Conservation (phyloP, 345 rosid species). For the Aegle marmelos region DNA sequence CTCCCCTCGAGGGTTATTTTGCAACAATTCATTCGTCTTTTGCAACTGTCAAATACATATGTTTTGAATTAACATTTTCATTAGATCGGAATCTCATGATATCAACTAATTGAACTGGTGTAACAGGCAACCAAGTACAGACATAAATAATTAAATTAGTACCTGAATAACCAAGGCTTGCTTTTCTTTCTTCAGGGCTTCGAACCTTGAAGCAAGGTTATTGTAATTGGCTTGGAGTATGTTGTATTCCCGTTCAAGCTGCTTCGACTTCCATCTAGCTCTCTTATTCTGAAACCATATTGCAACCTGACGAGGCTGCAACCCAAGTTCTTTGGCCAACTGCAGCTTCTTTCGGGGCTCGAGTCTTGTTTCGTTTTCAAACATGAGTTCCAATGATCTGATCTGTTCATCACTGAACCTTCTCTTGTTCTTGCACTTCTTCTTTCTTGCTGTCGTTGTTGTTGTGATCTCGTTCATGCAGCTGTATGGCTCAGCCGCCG, state of each 20-base stretch:
- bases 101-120: too few relatives aligned
- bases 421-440: slow-evolving; percentile 48
- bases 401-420: slow-evolving; percentile 88
- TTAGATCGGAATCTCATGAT: too few relatives aligned
- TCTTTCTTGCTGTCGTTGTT: slow-evolving; percentile 27
- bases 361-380: slow-evolving; percentile 65
- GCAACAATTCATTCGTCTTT: slow-evolving; percentile 43
- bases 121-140: too few relatives aligned
- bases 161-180: slow-evolving; percentile 60
- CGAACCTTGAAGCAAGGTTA: slow-evolving; percentile 53
- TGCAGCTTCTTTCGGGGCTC: slow-evolving; percentile 75
- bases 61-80: too few relatives aligned
- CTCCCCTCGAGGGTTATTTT: slow-evolving; percentile 22
- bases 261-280: slow-evolving; percentile 86
- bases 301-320: slow-evolving; percentile 88
- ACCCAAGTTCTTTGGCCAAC: slow-evolving; percentile 66
- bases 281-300: slow-evolving; percentile 93
- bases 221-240: slow-evolving; percentile 51
- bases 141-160: not conserved
- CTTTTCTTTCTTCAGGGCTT: slow-evolving; percentile 62
- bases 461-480: slow-evolving; percentile 9
- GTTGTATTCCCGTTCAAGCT: slow-evolving; percentile 62
- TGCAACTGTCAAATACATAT: slow-evolving; percentile 42
- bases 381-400: slow-evolving; percentile 64
- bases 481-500: slow-evolving; percentile 29